These are phyloP conservation scores for Xylariomycetidae sp. DNA, from an alignment of 2,329 filamentous ascomycete species.

Conservation along the genomic window DNA sequence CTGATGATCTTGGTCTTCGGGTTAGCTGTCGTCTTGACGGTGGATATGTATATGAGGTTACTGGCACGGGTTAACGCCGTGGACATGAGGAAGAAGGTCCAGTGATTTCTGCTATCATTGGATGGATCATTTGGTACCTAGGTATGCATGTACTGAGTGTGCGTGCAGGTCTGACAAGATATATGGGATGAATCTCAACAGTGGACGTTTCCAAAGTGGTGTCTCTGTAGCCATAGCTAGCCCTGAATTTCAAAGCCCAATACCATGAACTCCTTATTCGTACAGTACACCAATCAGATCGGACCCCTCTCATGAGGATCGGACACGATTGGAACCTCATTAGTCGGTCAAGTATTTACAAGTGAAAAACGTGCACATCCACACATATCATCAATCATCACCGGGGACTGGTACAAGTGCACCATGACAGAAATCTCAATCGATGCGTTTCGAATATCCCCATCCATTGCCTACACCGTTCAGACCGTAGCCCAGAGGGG, in stretches of 20 bases:
- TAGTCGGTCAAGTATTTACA: too few relatives aligned
- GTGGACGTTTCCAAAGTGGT: too few relatives aligned
- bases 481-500: slow-evolving; percentile 52
- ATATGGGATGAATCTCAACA: slow-evolving; percentile 2
- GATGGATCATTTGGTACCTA: too few relatives aligned
- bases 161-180: slow-evolving; percentile 2
- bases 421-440: slow-evolving; percentile 25
- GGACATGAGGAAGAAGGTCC: slow-evolving; percentile 35
- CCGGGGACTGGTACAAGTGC: not conserved
- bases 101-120: too few relatives aligned
- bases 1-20: too few relatives aligned
- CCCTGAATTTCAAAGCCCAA: slow-evolving; percentile 10
- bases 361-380: not conserved
- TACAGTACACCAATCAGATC: slow-evolving; percentile 13
- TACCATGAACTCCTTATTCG: slow-evolving; percentile 12
- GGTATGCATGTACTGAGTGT: too few relatives aligned
- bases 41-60: slow-evolving; percentile 53
- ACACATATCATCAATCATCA: not conserved
- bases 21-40: slow-evolving; percentile 47
- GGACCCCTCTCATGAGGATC: not conserved
- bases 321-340: slow-evolving; percentile 5
- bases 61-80: slow-evolving; percentile 34
- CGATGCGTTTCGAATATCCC: slow-evolving; percentile 53
- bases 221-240: slow-evolving; percentile 8
- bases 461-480: slow-evolving; percentile 54